Percentiles rank a stretch among this genome's conserved stretches.
Conservation (phyloP, 805 yeast species). For the Kluyveromyces nonfermentans region DNA sequence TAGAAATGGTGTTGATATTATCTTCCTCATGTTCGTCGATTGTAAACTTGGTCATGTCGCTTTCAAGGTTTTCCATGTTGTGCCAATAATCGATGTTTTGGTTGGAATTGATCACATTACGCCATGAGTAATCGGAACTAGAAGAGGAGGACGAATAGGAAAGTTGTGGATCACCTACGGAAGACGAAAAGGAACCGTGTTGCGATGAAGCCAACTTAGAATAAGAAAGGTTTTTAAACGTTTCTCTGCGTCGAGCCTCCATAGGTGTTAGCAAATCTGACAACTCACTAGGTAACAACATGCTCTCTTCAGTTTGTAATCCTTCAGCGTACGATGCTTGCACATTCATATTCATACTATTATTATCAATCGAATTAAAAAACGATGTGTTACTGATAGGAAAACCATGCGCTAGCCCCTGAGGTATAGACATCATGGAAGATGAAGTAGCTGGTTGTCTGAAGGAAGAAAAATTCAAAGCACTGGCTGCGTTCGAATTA, state of each 20-base stretch:
- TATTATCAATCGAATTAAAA: slow-evolving; percentile 19
- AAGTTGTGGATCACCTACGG: background rate
- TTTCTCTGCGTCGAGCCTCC: slow-evolving; percentile 54
- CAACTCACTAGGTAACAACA: slow-evolving; percentile 62
- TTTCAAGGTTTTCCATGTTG: slow-evolving; percentile 5
- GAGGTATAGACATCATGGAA: background rate
- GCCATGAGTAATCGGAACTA: slow-evolving; percentile 1
- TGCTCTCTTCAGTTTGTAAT: background rate
- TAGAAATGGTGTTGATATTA: background rate
- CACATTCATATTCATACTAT: slow-evolving; percentile 69
- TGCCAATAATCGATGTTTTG: slow-evolving; percentile 2
- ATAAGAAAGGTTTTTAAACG: slow-evolving; percentile 40
- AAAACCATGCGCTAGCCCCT: background rate
- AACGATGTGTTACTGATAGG: background rate
- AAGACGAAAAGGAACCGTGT: background rate
- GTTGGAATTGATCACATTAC: background rate
- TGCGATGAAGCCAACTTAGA: background rate
- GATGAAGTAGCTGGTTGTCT: background rate
- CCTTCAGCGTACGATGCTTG: slow-evolving; percentile 18
- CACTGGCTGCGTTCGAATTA: background rate
- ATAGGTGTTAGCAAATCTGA: slow-evolving; percentile 77
- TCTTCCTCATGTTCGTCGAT: slow-evolving; percentile 11
- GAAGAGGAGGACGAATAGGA: slow-evolving; percentile 2
- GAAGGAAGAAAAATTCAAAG: background rate
- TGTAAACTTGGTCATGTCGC: slow-evolving; percentile 9